phyloP scores from a whole-genome alignment of 1,139 yeast genomes.

The Taphrina betulina region DNA sequence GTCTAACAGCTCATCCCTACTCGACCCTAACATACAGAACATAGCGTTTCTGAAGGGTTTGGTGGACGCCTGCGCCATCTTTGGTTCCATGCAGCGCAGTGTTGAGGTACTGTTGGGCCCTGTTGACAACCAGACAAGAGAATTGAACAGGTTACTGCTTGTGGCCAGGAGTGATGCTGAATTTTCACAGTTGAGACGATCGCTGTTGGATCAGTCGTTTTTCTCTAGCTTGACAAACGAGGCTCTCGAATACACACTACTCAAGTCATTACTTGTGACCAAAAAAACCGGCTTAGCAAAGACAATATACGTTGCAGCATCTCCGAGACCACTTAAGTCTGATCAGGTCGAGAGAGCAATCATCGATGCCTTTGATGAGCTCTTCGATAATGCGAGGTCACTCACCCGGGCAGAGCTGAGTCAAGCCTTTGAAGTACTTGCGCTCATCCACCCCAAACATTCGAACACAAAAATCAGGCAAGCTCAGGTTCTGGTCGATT shows the following conservation, averaged over 20 bases:
- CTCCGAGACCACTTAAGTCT: constrained; percentile 25
- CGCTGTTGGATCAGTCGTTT: neutral
- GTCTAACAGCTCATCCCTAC: neutral
- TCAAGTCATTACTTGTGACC: constrained; percentile 4
- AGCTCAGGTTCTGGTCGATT: constrained; percentile 19
- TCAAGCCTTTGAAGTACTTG: constrained; percentile 5
- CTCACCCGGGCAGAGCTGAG: constrained; percentile 6
- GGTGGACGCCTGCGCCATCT: constrained; percentile 3
- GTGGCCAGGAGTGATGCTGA: neutral
- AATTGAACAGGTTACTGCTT: constrained; percentile 1
- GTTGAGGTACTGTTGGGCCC: constrained; percentile 8
- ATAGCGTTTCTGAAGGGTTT: neutral
- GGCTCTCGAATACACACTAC: constrained; percentile 9
- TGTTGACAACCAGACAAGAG: neutral
- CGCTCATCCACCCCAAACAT: constrained; percentile 22
- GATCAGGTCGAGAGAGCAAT: constrained; percentile 12
- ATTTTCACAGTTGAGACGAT: neutral
- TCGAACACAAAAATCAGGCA: constrained; percentile 1
- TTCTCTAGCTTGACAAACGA: neutral
- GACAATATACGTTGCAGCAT: constrained; percentile 14
- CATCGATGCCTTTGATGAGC: constrained; percentile 11
- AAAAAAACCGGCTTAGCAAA: constrained; percentile 2
- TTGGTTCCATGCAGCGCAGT: constrained; percentile 9
- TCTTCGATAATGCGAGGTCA: constrained; percentile 26
- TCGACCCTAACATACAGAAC: neutral